phyloP scores from a whole-genome alignment of 1,139 yeast species.

The Saccharomycopsis phalli region DNA sequence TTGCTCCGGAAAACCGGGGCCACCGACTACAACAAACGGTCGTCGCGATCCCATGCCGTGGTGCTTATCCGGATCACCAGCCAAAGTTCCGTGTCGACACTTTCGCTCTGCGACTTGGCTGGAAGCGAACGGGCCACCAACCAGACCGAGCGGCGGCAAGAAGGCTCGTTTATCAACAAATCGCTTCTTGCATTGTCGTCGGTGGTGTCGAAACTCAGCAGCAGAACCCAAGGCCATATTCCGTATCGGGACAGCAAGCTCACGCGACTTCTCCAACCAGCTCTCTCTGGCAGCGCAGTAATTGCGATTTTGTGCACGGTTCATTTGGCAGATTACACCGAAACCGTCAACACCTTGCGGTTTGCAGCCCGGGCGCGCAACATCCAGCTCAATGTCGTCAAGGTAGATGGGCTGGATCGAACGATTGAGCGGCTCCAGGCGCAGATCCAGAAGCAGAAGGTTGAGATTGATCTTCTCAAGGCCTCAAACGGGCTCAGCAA shows the following conservation, averaged over 20 bases:
- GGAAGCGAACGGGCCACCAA: constrained; percentile 90
- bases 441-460: constrained; percentile 33
- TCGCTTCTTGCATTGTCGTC: constrained; percentile 84
- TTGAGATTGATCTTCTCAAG: constrained; percentile 27
- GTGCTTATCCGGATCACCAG: constrained; percentile 57
- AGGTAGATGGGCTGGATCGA: constrained; percentile 34
- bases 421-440: constrained; percentile 34
- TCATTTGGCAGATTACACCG: constrained; percentile 54
- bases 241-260: constrained; percentile 91
- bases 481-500: constrained; percentile 19
- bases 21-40: constrained; percentile 75
- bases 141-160: constrained; percentile 76
- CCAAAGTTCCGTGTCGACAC: constrained; percentile 48
- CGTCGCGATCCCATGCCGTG: constrained; percentile 90
- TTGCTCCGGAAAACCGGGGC: constrained; percentile 70
- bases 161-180: constrained; percentile 87
- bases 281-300: constrained; percentile 77
- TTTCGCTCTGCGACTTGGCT: constrained; percentile 89
- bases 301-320: constrained; percentile 87
- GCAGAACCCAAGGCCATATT: constrained; percentile 41
- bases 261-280: constrained; percentile 83
- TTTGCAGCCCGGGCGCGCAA: constrained; percentile 94
- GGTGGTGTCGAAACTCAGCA: constrained; percentile 70
- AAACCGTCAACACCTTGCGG: constrained; percentile 77
- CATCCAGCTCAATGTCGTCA: constrained; percentile 59